Conservation (phyloP, 306 rosid genomes). For the Canavalia gladiata region DNA sequence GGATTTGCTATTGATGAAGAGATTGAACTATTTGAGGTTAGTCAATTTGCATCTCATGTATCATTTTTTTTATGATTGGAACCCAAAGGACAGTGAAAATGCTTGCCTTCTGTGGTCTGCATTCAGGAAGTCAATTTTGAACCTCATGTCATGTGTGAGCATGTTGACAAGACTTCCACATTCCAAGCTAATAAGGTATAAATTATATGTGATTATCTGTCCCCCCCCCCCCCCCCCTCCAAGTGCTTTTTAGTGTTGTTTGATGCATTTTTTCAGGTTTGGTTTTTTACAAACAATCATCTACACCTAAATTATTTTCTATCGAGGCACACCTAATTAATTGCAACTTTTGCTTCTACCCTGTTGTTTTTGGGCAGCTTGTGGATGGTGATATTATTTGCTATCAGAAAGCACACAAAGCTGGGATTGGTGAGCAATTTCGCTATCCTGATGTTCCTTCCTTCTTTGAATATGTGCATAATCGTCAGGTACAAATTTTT, state of each 20-base stretch:
- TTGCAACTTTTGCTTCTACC: slow-evolving; percentile 5
- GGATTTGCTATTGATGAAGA: slow-evolving; percentile 81
- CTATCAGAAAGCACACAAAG: slow-evolving; percentile 69
- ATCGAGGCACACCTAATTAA: neutral
- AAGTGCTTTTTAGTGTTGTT: neutral
- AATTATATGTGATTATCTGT: neutral
- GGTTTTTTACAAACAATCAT: slow-evolving; percentile 1
- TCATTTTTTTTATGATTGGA: neutral
- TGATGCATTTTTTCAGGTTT: neutral
- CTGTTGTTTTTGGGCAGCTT: slow-evolving; percentile 63
- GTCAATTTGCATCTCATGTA: slow-evolving; percentile 40
- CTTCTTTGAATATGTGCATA: slow-evolving; percentile 88
- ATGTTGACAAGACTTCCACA: slow-evolving; percentile 65
- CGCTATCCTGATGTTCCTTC: slow-evolving; percentile 84
- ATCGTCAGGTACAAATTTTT: slow-evolving; percentile 74
- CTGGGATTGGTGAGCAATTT: slow-evolving; percentile 60
- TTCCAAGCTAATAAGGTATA: slow-evolving; percentile 81
- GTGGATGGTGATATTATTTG: slow-evolving; percentile 98
- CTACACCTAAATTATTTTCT: neutral
- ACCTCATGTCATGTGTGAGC: slow-evolving; percentile 89
- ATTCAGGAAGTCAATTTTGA: slow-evolving; percentile 88
- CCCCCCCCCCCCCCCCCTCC: too few relatives aligned
- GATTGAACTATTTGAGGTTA: slow-evolving; percentile 86
- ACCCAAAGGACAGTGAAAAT: neutral
- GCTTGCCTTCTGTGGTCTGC: slow-evolving; percentile 32